Conservation (phyloP, 495 filamentous ascomycete genomes). For the Zalerion maritima region DNA sequence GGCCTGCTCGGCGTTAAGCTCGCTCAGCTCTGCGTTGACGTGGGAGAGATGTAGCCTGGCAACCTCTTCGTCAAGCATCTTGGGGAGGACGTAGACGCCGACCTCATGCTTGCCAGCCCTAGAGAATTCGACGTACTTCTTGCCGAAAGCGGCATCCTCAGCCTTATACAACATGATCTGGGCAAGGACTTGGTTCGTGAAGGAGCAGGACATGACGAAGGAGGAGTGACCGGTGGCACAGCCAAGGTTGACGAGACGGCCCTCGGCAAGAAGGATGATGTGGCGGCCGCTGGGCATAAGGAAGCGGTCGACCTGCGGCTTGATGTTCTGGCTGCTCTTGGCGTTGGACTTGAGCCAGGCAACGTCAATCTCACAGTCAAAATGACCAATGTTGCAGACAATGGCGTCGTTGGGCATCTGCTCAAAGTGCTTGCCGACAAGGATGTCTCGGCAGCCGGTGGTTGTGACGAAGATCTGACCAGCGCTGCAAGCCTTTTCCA, state of each 20-base stretch:
- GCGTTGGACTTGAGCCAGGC: conserved; percentile 96
- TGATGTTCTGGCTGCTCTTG: conserved; percentile 90
- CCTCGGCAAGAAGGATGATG: conserved; percentile 96
- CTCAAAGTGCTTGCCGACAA: conserved; percentile 85
- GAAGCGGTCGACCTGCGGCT: conserved; percentile 98
- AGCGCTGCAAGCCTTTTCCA: conserved; percentile 78
- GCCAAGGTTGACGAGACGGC: conserved; percentile 96
- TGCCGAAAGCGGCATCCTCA: conserved; percentile 68
- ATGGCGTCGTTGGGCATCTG: conserved; percentile 97
- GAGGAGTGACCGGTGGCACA: conserved; percentile 98
- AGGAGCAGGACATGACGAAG: conserved; percentile 99
- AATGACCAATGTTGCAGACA: conserved; percentile 99
- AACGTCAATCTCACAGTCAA: conserved; percentile 99
- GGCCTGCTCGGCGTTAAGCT: conserved; percentile 69
- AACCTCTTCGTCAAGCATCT: conserved; percentile 97
- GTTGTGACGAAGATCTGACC: conserved; percentile 99
- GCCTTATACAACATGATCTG: conserved; percentile 98
- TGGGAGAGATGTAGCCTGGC: conserved; percentile 84
- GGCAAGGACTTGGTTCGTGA: conserved; percentile 99
- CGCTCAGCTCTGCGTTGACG: conserved; percentile 86
- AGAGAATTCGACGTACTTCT: conserved; percentile 93
- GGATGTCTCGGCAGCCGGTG: conserved; percentile 96
- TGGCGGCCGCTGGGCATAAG: conserved; percentile 84
- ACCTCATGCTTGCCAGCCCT: conserved; percentile 73
- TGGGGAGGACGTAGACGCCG: conserved; percentile 93